These are phyloP conservation scores for Pseudomassariella vexata DNA, from an alignment of 2,329 filamentous ascomycete genomes.

Conservation along the genomic window DNA sequence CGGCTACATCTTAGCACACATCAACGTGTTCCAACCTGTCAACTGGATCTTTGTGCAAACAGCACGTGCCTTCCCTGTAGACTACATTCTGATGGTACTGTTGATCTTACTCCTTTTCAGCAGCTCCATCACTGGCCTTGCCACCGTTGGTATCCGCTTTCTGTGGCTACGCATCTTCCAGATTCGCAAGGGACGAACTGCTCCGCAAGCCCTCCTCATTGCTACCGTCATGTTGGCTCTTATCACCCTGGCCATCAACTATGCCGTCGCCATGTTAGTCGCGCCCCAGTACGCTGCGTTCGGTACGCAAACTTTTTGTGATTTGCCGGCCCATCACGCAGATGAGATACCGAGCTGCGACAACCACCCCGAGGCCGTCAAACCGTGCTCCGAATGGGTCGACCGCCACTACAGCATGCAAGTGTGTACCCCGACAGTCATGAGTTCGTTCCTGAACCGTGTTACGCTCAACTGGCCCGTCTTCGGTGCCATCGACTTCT, in stretches of 20 bases:
- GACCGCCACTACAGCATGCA: conserved; percentile 65
- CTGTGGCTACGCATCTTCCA: conserved; percentile 92
- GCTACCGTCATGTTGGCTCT: conserved; percentile 87
- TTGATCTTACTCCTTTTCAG: conserved; percentile 83
- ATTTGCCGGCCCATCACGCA: conserved; percentile 56
- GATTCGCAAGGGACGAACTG: conserved; percentile 82
- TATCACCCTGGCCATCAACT: conserved; percentile 87
- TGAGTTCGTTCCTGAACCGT: conserved; percentile 89
- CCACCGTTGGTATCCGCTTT: conserved; percentile 86
- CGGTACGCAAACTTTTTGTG: conserved; percentile 91
- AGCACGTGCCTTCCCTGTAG: conserved; percentile 79
- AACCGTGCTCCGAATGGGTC: conserved; percentile 73
- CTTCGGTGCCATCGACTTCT: conserved; percentile 89
- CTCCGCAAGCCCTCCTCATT: conserved; percentile 85
- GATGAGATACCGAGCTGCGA: conserved; percentile 71
- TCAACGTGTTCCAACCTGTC: conserved; percentile 91
- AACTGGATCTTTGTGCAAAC: conserved; percentile 84
- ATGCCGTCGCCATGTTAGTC: conserved; percentile 86
- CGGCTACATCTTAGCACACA: conserved; percentile 81
- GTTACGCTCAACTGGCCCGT: conserved; percentile 92
- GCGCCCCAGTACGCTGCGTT: conserved; percentile 93
- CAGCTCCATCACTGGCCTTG: conserved; percentile 80
- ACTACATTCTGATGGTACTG: conserved; percentile 84
- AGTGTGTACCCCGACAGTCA: conserved; percentile 86
- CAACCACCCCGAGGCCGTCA: conserved; percentile 64